phyloP scores from a whole-genome alignment of 2,329 filamentous ascomycete genomes.

The Pestalotiopsis sp. region DNA sequence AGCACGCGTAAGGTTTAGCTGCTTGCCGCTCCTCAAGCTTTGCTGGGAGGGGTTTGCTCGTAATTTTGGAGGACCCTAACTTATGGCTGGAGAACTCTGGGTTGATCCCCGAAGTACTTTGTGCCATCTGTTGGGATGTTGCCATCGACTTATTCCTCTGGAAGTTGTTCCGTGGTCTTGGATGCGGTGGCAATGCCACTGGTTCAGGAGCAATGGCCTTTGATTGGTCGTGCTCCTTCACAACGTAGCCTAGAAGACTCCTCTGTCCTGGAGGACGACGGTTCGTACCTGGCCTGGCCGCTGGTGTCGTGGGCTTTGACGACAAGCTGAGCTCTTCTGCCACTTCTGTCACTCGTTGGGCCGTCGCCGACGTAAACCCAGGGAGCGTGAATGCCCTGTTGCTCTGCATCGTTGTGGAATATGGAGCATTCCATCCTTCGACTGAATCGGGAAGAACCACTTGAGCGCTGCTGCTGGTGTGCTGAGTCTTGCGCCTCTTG shows the following conservation, averaged over 20 bases:
- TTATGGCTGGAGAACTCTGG: constrained; percentile 39
- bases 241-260: constrained; percentile 32
- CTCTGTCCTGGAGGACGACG: constrained; percentile 29
- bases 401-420: constrained; percentile 65
- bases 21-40: constrained; percentile 19
- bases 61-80: constrained; percentile 39
- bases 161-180: background rate
- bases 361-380: constrained; percentile 65
- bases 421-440: constrained; percentile 38
- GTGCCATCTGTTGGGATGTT: constrained; percentile 1
- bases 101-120: constrained; percentile 27
- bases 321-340: constrained; percentile 34
- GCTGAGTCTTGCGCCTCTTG: constrained; percentile 30
- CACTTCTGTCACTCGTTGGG: constrained; percentile 49
- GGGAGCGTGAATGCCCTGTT: constrained; percentile 61
- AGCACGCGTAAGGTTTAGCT: constrained; percentile 53
- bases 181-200: background rate
- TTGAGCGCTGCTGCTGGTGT: constrained; percentile 38
- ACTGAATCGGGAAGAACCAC: constrained; percentile 37
- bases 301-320: constrained; percentile 21
- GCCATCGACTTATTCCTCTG: constrained; percentile 5
- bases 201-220: background rate
- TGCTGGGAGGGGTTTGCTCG: constrained; percentile 36
- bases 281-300: constrained; percentile 19
- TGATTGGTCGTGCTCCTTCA: constrained; percentile 33